Conservation (phyloP, 345 rosid species). For the Salix suchowensis region DNA sequence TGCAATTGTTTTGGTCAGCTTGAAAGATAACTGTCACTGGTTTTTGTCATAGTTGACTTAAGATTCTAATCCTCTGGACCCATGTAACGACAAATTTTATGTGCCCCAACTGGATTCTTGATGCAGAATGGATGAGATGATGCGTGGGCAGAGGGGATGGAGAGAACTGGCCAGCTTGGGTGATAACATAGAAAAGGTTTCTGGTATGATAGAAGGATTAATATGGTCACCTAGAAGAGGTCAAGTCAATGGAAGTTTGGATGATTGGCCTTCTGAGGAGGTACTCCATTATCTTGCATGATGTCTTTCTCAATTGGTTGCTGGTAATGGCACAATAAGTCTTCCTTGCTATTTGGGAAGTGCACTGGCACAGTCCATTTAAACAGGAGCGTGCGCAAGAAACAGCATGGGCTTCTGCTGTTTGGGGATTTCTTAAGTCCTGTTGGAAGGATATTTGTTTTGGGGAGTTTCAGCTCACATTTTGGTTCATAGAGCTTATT, state of each 20-base stretch:
- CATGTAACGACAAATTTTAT: background rate
- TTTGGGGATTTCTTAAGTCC: background rate
- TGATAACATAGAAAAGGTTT: conserved; percentile 69
- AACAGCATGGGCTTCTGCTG: background rate
- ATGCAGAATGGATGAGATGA: conserved; percentile 96
- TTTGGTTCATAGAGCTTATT: background rate
- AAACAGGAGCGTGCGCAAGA: background rate
- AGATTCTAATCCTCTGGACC: background rate
- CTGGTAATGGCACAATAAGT: background rate
- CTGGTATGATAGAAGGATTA: conserved; percentile 81
- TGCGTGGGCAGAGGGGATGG: conserved; percentile 97
- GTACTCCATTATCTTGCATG: conserved; percentile 22
- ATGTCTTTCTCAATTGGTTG: background rate
- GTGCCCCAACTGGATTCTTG: background rate
- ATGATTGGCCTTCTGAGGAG: conserved; percentile 59
- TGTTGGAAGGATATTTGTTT: background rate
- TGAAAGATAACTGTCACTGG: background rate
- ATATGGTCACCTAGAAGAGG: conserved; percentile 76
- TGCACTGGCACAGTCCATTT: background rate
- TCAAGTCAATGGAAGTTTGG: conserved; percentile 36
- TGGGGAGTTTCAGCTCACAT: background rate
- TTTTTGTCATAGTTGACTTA: background rate
- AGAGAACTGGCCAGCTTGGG: conserved; percentile 78
- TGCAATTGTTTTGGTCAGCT: background rate
- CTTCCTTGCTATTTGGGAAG: background rate